These are phyloP conservation scores for Fusarium tuaranense DNA, from an alignment of 2,329 filamentous ascomycete genomes.

Conservation along the genomic window DNA sequence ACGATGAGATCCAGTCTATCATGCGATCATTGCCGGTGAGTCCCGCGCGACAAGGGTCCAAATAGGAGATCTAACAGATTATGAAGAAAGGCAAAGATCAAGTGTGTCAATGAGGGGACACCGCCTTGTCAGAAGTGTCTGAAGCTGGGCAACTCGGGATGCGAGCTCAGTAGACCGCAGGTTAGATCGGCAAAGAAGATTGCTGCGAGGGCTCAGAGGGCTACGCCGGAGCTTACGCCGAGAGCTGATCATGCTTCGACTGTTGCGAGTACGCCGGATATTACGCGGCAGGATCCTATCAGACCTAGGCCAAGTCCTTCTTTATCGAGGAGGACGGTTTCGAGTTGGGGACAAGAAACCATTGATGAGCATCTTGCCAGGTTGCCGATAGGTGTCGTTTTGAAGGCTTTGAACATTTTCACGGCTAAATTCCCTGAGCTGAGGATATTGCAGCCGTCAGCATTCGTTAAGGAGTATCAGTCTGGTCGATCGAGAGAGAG, in stretches of 20 bases:
- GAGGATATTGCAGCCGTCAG: constrained; percentile 48
- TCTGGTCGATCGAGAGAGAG: constrained; percentile 37
- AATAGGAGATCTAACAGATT: not conserved
- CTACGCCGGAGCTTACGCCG: not conserved
- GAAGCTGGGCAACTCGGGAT: constrained; percentile 41
- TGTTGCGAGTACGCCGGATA: not conserved
- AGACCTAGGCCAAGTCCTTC: constrained; percentile 8
- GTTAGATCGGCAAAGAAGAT: constrained; percentile 14
- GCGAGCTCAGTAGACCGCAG: constrained; percentile 39
- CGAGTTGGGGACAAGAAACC: not conserved
- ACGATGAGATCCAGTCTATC: constrained; percentile 51
- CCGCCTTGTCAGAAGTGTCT: constrained; percentile 49
- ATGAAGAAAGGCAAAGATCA: constrained; percentile 50
- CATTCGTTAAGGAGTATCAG: constrained; percentile 44
- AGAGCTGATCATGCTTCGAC: not conserved
- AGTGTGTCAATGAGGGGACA: constrained; percentile 48
- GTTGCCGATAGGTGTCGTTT: constrained; percentile 42
- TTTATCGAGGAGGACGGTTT: not conserved
- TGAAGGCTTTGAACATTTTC: constrained; percentile 50
- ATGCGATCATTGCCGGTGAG: constrained; percentile 50
- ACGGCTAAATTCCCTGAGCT: constrained; percentile 51
- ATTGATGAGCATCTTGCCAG: constrained; percentile 43
- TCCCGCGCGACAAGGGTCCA: not conserved
- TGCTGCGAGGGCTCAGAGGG: constrained; percentile 5
- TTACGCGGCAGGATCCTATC: not conserved